Conservation (phyloP, 306 rosid genomes). For the Macrotyloma uniflorum region DNA sequence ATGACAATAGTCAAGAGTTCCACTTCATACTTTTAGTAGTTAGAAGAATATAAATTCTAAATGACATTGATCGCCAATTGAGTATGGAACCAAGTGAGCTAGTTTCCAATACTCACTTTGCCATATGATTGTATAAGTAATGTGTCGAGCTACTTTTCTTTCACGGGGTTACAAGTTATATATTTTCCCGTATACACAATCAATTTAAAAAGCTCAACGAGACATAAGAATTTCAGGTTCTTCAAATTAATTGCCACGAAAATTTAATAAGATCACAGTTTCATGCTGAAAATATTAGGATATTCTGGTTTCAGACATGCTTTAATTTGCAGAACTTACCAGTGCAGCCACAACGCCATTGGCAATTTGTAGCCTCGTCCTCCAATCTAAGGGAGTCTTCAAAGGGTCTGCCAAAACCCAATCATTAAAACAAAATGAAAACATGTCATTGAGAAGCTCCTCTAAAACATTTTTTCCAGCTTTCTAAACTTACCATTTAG, state of each 20-base stretch:
- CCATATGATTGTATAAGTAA: not conserved
- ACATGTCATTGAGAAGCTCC: not conserved
- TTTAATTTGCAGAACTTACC: conserved; percentile 51
- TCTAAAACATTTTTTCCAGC: conserved; percentile 15
- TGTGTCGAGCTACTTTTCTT: not conserved
- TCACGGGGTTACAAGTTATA: not conserved
- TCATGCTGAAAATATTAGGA: conserved; percentile 19
- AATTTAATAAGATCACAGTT: not conserved
- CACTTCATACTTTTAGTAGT: not conserved
- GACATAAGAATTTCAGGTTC: conserved; percentile 16
- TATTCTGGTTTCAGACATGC: conserved; percentile 14
- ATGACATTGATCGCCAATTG: not conserved
- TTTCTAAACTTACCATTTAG: conserved; percentile 66
- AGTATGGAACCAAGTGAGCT: not conserved
- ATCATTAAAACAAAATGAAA: conserved; percentile 33
- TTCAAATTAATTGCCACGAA: conserved; percentile 13
- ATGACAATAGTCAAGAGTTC: not conserved
- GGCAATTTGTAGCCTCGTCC: conserved; percentile 82
- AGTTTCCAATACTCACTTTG: not conserved
- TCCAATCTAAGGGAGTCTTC: conserved; percentile 89
- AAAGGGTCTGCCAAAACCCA: conserved; percentile 72
- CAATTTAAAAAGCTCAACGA: not conserved
- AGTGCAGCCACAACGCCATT: conserved; percentile 81
- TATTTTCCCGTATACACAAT: conserved; percentile 1
- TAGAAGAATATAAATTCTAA: too few relatives aligned